A percentile compares a stretch with the other conserved stretches of the same genome.
These are phyloP conservation scores for Tilletia setariae DNA, from an alignment of 1,284 basidiomycete species.

Conservation along the genomic window DNA sequence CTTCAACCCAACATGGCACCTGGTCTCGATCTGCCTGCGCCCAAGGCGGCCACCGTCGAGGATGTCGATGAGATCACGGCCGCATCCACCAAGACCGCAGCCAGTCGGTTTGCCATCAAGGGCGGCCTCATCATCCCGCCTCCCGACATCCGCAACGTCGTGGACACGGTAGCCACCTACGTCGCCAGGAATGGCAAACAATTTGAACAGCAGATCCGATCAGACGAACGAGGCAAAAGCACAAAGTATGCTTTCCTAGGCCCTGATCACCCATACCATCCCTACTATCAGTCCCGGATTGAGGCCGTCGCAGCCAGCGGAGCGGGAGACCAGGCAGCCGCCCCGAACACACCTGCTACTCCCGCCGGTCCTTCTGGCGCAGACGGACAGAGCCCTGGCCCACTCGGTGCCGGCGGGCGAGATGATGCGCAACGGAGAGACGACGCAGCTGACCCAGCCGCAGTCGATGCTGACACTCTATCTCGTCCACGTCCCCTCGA, in stretches of 20 bases:
- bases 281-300: constrained; percentile 46
- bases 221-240: constrained; percentile 37
- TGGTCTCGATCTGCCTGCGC: constrained; percentile 39
- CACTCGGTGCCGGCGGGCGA: constrained; percentile 12
- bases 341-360: constrained; percentile 18
- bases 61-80: constrained; percentile 31
- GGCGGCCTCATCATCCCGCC: constrained; percentile 55
- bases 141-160: constrained; percentile 68
- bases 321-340: constrained; percentile 19
- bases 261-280: constrained; percentile 46
- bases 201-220: constrained; percentile 50
- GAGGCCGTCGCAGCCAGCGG: constrained; percentile 33
- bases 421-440: neutral
- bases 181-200: constrained; percentile 63
- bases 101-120: constrained; percentile 32
- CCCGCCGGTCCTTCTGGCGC: neutral
- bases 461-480: constrained; percentile 16
- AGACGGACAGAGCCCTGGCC: constrained; percentile 16
- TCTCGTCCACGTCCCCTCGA: constrained; percentile 68
- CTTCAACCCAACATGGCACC: neutral
- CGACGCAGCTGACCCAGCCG: constrained; percentile 10
- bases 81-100: constrained; percentile 20
- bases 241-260: constrained; percentile 49
- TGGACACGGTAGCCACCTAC: constrained; percentile 92
- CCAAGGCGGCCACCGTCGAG: constrained; percentile 27